A percentile compares a stretch with the other conserved stretches of the same genome.
phyloP scores from a whole-genome alignment of 2,329 filamentous ascomycete genomes.

The Magnaporthiopsis rhizophila region DNA sequence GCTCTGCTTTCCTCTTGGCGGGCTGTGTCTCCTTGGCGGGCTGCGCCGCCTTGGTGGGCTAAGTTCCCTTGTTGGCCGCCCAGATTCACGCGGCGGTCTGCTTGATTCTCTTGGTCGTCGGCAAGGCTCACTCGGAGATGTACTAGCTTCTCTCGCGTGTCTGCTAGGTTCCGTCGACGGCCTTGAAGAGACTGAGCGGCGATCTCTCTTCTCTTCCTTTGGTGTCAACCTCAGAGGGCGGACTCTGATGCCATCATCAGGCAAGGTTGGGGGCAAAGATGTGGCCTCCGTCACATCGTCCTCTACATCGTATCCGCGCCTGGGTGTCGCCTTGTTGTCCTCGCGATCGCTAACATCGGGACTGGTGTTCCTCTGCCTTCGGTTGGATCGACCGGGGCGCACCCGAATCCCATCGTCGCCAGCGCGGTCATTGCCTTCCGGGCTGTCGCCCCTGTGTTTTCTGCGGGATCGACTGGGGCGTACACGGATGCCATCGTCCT shows the following conservation, averaged over 20 bases:
- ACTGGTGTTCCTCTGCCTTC: background rate
- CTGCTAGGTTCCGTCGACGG: background rate
- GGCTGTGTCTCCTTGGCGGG: background rate
- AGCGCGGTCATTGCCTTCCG: background rate
- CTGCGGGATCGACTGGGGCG: conserved; percentile 13
- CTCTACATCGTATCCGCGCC: background rate
- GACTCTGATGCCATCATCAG: conserved; percentile 28
- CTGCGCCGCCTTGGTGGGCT: background rate
- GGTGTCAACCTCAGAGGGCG: conserved; percentile 18
- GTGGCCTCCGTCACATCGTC: conserved; percentile 25
- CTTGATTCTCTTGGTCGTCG: background rate
- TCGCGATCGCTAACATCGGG: background rate
- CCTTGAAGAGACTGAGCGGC: conserved; percentile 6
- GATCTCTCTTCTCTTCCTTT: conserved; percentile 20
- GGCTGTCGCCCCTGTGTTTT: background rate
- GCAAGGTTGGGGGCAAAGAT: conserved; percentile 16
- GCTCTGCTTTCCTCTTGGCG: background rate
- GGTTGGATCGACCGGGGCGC: conserved; percentile 12
- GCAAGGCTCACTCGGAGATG: background rate
- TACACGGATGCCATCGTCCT: conserved; percentile 35
- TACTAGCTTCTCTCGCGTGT: background rate
- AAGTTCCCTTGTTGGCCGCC: background rate
- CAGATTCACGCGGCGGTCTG: background rate
- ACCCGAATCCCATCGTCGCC: conserved; percentile 35
- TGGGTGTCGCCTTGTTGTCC: conserved; percentile 13